A percentile compares a stretch with the other conserved stretches of the same genome.
These are phyloP conservation scores for Rhododendron griersonianum DNA, from an alignment of 148 eudicot species.

Conservation along the genomic window DNA sequence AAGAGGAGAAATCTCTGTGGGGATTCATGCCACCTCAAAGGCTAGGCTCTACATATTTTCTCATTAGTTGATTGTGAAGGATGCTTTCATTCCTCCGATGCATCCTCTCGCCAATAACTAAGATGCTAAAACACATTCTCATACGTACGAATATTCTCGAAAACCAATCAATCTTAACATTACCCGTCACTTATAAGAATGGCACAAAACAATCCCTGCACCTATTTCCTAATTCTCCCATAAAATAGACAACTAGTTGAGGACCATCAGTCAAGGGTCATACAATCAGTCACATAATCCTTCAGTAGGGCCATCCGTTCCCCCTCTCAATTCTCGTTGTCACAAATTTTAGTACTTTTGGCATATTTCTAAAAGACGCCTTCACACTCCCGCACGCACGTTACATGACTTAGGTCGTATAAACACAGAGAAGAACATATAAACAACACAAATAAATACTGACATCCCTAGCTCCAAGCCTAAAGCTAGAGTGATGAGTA, in stretches of 20 bases:
- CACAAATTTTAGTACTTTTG: background rate
- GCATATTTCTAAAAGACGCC: background rate
- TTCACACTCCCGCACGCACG: background rate
- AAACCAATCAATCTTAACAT: background rate
- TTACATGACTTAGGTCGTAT: background rate
- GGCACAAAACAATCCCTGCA: background rate
- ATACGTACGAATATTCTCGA: background rate
- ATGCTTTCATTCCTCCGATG: background rate
- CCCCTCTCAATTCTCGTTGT: background rate
- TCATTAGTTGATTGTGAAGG: background rate
- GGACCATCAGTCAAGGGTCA: background rate
- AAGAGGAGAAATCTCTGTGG: background rate
- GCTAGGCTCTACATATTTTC: background rate
- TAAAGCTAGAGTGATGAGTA: background rate
- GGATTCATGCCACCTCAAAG: background rate
- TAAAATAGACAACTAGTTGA: background rate
- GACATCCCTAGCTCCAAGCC: background rate
- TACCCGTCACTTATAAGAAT: background rate
- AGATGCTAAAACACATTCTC: background rate
- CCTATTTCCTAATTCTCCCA: background rate
- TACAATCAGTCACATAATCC: background rate
- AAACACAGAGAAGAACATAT: background rate
- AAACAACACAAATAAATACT: background rate
- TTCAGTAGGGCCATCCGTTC: background rate
- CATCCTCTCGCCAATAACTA: background rate